Percentiles rank a stretch among this genome's conserved stretches.
phyloP scores from a whole-genome alignment of 1,139 yeast genomes.

The Candida pseudoviswanathii region DNA sequence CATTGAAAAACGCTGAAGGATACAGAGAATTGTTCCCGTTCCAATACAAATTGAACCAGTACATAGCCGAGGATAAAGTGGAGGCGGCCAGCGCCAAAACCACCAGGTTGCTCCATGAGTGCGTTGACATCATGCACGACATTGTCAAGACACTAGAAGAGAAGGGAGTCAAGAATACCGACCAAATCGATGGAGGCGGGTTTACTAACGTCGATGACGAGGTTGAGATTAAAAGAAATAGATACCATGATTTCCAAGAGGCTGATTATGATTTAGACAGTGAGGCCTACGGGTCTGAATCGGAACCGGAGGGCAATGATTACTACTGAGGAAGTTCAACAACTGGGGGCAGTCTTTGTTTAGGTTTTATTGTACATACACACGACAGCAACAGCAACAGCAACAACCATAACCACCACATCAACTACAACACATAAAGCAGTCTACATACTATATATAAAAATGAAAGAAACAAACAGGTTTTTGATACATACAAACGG shows the following conservation, averaged over 20 bases:
- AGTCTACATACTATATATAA: neutral
- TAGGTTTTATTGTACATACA: neutral
- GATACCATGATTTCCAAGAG: constrained; percentile 47
- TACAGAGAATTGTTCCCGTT: constrained; percentile 92
- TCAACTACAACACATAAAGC: neutral
- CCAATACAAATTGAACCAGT: constrained; percentile 79
- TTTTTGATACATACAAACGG: neutral
- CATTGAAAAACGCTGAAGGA: constrained; percentile 91
- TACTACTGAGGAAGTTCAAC: too few relatives aligned
- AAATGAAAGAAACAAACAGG: neutral
- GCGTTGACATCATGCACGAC: constrained; percentile 91
- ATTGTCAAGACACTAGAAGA: constrained; percentile 86
- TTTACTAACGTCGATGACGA: constrained; percentile 34
- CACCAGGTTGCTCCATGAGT: constrained; percentile 86
- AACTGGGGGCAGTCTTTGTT: too few relatives aligned
- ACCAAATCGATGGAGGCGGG: constrained; percentile 20
- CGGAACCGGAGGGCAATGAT: constrained; percentile 48
- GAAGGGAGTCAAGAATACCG: constrained; percentile 41
- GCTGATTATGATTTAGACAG: constrained; percentile 51
- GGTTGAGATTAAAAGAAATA: constrained; percentile 47
- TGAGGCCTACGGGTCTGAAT: constrained; percentile 35
- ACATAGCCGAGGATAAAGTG: neutral
- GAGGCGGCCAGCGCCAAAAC: neutral
- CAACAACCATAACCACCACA: neutral
- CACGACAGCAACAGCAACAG: too few relatives aligned